Conservation (phyloP, 441 rosid genomes). For the Eruca vesicaria region DNA sequence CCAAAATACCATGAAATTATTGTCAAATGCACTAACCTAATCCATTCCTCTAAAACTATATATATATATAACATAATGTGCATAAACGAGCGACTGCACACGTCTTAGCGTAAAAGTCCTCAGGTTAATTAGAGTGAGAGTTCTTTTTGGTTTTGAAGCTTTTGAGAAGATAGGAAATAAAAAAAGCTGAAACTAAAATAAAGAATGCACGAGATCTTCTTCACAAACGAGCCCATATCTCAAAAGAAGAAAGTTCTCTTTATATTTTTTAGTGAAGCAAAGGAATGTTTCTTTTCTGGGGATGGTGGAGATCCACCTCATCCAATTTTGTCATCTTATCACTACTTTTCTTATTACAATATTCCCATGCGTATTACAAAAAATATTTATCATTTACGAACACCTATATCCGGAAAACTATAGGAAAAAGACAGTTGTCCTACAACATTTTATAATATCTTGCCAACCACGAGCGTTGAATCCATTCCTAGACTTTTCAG, state of each 20-base stretch:
- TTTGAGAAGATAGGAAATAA: conserved; percentile 24
- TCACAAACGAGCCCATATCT: neutral
- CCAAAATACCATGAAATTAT: neutral
- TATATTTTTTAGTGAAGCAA: neutral
- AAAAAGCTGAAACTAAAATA: neutral
- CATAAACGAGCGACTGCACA: neutral
- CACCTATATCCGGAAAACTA: neutral
- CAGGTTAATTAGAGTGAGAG: conserved; percentile 4
- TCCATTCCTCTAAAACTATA: neutral
- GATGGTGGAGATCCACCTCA: conserved; percentile 32
- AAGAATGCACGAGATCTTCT: conserved; percentile 11
- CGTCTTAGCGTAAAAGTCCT: conserved; percentile 7
- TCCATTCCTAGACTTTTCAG: neutral
- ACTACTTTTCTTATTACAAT: conserved; percentile 1
- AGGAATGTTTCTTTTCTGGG: conserved; percentile 31
- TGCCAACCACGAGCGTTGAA: neutral
- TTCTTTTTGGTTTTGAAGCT: conserved; percentile 8
- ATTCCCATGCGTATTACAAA: conserved; percentile 23
- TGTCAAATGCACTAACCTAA: conserved; percentile 1
- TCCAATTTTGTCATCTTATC: conserved; percentile 18
- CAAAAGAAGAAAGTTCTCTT: neutral
- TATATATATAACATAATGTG: neutral
- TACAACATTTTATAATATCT: neutral
- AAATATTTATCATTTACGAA: neutral
- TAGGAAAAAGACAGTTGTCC: neutral